phyloP scores from a whole-genome alignment of 495 filamentous ascomycete species.

The Astrocystis sublimbata region DNA sequence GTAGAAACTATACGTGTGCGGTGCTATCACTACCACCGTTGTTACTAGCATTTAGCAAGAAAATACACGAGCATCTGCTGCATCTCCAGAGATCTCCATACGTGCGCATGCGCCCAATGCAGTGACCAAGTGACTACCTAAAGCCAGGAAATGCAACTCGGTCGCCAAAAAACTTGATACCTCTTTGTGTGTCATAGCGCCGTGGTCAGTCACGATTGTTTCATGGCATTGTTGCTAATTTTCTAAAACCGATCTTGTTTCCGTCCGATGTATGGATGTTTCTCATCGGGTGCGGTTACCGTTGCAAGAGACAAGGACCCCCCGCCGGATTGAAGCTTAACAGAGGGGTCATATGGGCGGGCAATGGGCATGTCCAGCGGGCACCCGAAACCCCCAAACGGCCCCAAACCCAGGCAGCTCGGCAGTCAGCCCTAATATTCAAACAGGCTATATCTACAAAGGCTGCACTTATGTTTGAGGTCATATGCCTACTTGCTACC shows the following conservation, averaged over 20 bases:
- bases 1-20: too few species aligned
- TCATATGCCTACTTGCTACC: not conserved
- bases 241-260: conserved; percentile 4
- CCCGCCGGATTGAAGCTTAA: conserved; percentile 10
- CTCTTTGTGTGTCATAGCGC: not conserved
- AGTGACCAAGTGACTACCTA: too few species aligned
- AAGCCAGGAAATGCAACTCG: too few species aligned
- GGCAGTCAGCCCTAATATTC: too few species aligned
- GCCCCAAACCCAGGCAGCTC: not conserved
- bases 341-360: too few species aligned
- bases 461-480: not conserved
- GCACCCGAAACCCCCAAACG: not conserved
- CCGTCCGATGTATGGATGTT: conserved; percentile 5
- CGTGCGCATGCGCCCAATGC: not conserved
- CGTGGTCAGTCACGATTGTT: not conserved
- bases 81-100: not conserved
- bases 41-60: too few species aligned
- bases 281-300: not conserved
- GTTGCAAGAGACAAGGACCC: not conserved
- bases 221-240: not conserved
- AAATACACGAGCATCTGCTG: not conserved
- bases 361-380: not conserved
- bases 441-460: too few species aligned
- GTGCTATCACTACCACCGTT: conserved; percentile 2
- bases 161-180: too few species aligned